Evolutionary conservation across 1,284 basidiomycete species (phyloP).

Genomic region (Prillingera fragicola): DNA sequence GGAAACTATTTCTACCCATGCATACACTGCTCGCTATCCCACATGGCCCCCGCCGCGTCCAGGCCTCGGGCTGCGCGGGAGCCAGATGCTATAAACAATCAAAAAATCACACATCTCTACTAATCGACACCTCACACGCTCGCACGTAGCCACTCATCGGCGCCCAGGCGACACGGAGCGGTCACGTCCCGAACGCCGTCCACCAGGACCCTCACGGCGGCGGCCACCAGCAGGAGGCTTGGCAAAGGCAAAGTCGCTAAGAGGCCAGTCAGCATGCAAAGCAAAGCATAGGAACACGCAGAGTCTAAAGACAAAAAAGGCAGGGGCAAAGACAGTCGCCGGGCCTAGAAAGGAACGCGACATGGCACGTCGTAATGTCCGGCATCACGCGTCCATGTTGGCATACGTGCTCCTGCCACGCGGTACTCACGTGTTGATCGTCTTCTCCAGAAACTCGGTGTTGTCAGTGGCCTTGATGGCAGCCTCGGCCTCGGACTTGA

Average conservation of each 20-base stretch:
- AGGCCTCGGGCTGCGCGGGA: too few species aligned
- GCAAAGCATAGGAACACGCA: background rate
- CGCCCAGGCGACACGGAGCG: conserved; percentile 34
- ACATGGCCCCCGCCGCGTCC: too few species aligned
- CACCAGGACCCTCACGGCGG: conserved; percentile 9
- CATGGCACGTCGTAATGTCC: background rate
- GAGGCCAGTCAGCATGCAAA: background rate
- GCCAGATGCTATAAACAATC: too few species aligned
- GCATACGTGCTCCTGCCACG: background rate
- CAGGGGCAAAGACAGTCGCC: background rate
- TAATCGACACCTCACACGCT: too few species aligned
- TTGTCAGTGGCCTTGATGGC: conserved; percentile 80
- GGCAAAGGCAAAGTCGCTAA: conserved; percentile 87
- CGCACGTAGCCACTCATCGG: too few species aligned
- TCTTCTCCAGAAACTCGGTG: conserved; percentile 77
- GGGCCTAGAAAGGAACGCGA: background rate
- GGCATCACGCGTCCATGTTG: too few species aligned
- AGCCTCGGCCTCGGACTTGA: conserved; percentile 82
- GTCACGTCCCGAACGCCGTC: conserved; percentile 29
- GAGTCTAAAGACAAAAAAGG: background rate
- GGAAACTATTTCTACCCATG: too few species aligned
- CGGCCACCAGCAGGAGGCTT: conserved; percentile 63
- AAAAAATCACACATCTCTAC: too few species aligned
- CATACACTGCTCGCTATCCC: too few species aligned
- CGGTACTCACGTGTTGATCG: conserved; percentile 58